A percentile compares a stretch with the other conserved stretches of the same genome.
These are phyloP conservation scores for Cryphonectria carpinicola DNA, from an alignment of 2,329 filamentous ascomycete genomes.

Conservation along the genomic window DNA sequence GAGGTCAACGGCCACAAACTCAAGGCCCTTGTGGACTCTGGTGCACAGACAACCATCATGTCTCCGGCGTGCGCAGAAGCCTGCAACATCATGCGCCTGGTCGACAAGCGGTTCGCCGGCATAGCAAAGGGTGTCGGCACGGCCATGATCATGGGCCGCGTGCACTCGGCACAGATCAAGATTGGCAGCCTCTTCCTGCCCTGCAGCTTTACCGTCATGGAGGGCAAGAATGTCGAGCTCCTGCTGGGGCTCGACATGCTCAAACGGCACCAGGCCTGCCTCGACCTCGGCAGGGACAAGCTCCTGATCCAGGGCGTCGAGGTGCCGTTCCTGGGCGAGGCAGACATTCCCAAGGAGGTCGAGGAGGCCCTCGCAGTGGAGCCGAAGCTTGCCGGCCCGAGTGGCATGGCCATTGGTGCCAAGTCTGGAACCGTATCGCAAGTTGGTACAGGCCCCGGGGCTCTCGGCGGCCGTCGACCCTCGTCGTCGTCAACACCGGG, in stretches of 20 bases:
- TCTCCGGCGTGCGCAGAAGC: constrained; percentile 88
- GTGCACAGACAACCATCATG: constrained; percentile 98
- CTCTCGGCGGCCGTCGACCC: constrained; percentile 17
- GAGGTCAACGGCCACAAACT: constrained; percentile 91
- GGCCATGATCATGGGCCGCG: constrained; percentile 89
- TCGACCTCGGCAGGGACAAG: constrained; percentile 83
- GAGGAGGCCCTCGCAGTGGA: constrained; percentile 77
- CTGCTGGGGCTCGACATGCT: constrained; percentile 95
- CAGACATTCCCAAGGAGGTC: constrained; percentile 86
- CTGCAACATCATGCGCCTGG: constrained; percentile 94
- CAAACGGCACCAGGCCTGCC: constrained; percentile 90
- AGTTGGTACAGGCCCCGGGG: constrained; percentile 44
- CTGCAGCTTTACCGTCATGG: constrained; percentile 99
- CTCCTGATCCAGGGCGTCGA: constrained; percentile 88
- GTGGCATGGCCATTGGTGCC: constrained; percentile 86
- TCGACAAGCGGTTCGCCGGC: constrained; percentile 89
- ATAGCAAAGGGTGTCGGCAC: constrained; percentile 94
- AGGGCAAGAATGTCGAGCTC: constrained; percentile 94
- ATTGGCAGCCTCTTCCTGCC: constrained; percentile 86
- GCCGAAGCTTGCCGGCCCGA: constrained; percentile 81
- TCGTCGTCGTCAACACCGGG: background rate
- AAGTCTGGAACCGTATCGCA: constrained; percentile 74
- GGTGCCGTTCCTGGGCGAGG: constrained; percentile 87
- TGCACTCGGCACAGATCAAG: constrained; percentile 93
- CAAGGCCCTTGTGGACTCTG: constrained; percentile 96